Evolutionary conservation across 176 grass and related monocot species (phyloP).

Genomic region (Urochloa ruziziensis): DNA sequence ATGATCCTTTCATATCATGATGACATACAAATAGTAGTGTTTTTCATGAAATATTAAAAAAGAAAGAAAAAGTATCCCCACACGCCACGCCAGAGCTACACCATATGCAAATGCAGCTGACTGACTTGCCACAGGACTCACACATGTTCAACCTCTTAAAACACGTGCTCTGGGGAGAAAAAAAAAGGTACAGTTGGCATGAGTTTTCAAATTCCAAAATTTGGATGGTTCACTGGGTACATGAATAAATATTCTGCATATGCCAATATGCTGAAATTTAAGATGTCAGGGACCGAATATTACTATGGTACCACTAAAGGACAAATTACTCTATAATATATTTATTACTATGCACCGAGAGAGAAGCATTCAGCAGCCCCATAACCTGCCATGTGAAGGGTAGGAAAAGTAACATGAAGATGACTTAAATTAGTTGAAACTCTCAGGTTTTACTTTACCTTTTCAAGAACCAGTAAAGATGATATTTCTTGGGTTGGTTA

Average conservation of each 20-base stretch:
- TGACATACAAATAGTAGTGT: neutral
- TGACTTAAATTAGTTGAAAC: neutral
- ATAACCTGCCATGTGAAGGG: neutral
- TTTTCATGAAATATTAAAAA: neutral
- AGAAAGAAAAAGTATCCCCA: neutral
- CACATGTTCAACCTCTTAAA: neutral
- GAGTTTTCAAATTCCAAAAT: neutral
- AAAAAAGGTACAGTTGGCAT: conserved; percentile 17
- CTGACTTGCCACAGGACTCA: neutral
- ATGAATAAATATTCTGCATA: neutral
- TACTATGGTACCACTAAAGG: conserved; percentile 4
- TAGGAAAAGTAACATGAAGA: neutral
- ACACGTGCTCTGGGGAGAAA: neutral
- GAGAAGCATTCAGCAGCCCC: neutral
- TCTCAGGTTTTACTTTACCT: neutral
- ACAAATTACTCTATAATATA: neutral
- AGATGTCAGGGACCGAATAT: neutral
- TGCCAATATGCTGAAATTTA: neutral
- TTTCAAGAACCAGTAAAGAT: neutral
- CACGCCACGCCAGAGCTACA: neutral
- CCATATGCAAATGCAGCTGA: neutral
- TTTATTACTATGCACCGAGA: neutral
- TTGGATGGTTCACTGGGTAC: conserved; percentile 14
- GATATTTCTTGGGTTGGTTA: neutral
- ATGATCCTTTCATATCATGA: neutral